Base-by-base conservation (phyloP, 2,329 filamentous ascomycete species). In the Thelonectria discophora region DNA sequence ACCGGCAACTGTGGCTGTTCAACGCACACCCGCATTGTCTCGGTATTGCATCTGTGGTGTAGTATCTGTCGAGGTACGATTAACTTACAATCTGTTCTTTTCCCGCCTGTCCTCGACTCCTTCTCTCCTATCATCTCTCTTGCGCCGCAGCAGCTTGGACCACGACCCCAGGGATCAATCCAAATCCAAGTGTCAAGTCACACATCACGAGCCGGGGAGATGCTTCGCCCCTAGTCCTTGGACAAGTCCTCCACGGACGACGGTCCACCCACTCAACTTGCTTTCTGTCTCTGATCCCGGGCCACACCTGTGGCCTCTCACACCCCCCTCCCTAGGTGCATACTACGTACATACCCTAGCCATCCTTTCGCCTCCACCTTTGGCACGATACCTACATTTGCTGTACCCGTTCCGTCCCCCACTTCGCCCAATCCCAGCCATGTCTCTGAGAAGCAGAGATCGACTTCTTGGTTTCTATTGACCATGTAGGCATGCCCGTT, bases 191-290 rank as follows among this genome's bases (percentile, higher is more conserved):
- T 59, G 54, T 68, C 63, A 58, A 65, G 55, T 66, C 53, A 49
- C 61, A 24, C 24, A 68, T 69, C 68, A 71, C 66, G 63, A 69
- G 66, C 65, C 58, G 63, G 40, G 58, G 32, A 68, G 58, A 60
- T 63, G 63, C 68, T 71, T 52, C 49, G 55, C 55, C 55, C 48
- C 55, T 34, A 49, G 49, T 52, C 55, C 55, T 58, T 48, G 48
- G 15, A 12, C 30, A 34, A 34, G 32, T 34, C n/a, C 24, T 30
- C 42, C 42, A 37, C 49, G 24, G n/a, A n/a, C n/a, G n/a, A n/a
- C n/a, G n/a, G n/a, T n/a, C n/a, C n/a, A n/a, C n/a, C n/a, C n/a
- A n/a, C n/a, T 7, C 7, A 4, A 4, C 4, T 7, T 7, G 4
- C 24, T 24, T 4, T 24, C 24, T 24, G 4, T 24, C 24, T 24